A percentile compares a stretch with the other conserved stretches of the same genome.
Conservation (phyloP, 805 yeast genomes). For the Teunomyces aglyptinius region DNA sequence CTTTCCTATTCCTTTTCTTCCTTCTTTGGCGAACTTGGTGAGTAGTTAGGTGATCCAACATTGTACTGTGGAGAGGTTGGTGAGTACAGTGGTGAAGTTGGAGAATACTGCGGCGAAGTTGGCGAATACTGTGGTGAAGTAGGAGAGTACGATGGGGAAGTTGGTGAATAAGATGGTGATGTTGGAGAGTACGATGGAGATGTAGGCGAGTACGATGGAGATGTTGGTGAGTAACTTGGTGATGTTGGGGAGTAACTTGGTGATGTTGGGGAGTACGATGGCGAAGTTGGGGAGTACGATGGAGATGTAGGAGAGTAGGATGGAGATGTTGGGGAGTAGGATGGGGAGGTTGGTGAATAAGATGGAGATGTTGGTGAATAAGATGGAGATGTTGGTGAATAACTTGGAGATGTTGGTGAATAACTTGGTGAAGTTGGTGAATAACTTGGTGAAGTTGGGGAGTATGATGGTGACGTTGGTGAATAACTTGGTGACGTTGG, state of each 20-base stretch:
- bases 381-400: conserved; percentile 57
- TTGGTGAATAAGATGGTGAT: conserved; percentile 26
- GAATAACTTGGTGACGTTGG: conserved; percentile 66
- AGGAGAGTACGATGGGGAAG: conserved; percentile 23
- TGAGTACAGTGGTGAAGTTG: conserved; percentile 41
- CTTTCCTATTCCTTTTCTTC: conserved; percentile 9
- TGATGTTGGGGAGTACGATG: conserved; percentile 67
- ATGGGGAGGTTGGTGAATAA: conserved; percentile 78
- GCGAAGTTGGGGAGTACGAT: conserved; percentile 62
- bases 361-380: conserved; percentile 68
- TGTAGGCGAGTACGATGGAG: conserved; percentile 26
- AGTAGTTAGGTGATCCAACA: conserved; percentile 46
- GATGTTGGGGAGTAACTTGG: conserved; percentile 66
- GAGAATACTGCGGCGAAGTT: conserved; percentile 24
- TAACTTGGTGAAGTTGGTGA: conserved; percentile 72
- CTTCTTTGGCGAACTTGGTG: conserved; percentile 42
- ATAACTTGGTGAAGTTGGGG: conserved; percentile 59
- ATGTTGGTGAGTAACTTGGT: conserved; percentile 26
- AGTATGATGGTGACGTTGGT: conserved; percentile 66
- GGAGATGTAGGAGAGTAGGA: conserved; percentile 78
- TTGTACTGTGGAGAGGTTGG: conserved; percentile 50
- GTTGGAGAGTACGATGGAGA: conserved; percentile 27
- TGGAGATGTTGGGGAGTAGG: conserved; percentile 82
- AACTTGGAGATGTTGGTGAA: conserved; percentile 70
- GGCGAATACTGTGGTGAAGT: conserved; percentile 26